Base-by-base conservation (phyloP, 371 early-diverging fungal species). In the Choanephora cucurbitarum region DNA sequence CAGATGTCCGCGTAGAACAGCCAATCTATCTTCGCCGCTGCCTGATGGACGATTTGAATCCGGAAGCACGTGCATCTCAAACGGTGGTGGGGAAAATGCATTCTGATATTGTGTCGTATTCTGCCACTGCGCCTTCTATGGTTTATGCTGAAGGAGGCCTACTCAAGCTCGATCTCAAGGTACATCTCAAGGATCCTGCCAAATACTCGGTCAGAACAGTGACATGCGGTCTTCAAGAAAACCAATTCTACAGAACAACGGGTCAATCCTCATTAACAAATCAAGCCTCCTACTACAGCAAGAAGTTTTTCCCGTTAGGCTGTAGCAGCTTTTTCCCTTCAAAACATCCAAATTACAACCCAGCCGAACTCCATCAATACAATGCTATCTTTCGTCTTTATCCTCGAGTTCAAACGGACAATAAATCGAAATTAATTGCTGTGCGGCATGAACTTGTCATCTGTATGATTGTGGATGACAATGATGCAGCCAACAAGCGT, bases 111-210 rank as follows among this genome's bases (percentile, higher is more conserved):
- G 44, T 60, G 14, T 40, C 42, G 1, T 65, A 65, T 48, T 46
- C 52, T 5, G 67, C 62, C n/a, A 62, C 58, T 10, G 58, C 67
- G 11, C 67, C 67, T 0, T 45, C 48, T 15, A 67, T 67, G 62
- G 58, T 58, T 7, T 67, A 62, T 32, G 42, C 55, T 44, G 67
- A 67, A 39, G 67, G 67, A 31, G 67, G 67, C 1, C 22, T 67
- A 17, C 32, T 67, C 1, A 41, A 44, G 22, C 21, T 67, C 3
- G 52, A 52, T 19, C 17, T 67, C 6, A 32, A 49, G n/a, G 34
- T 67, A 5, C 37, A 52, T 10, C n/a, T 67, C 9, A 49, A 50
- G n/a, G 23, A 58, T 17, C 62, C 59, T 0, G 22, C 49, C 7
- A 41, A 39, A 14, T 51, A 58, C 14, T 44, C 47, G 1, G 48